Conservation (phyloP, 768 basidiomycete species). For the Polyporus arcularius region DNA sequence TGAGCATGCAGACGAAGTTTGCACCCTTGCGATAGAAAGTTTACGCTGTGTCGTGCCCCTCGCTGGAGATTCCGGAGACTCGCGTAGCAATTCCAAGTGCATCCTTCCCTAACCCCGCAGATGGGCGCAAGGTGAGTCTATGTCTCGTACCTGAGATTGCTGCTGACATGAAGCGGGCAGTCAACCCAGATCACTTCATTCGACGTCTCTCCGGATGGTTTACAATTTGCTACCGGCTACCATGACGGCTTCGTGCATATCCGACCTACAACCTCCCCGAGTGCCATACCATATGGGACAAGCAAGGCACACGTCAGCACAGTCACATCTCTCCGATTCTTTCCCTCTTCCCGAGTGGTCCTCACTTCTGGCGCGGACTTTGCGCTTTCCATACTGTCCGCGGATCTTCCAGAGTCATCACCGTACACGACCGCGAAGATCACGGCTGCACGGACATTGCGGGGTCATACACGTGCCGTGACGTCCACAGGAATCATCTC, state of each 20-base stretch:
- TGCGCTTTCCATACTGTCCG: conserved; percentile 63
- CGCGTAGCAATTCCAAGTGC: conserved; percentile 51
- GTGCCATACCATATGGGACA: conserved; percentile 26
- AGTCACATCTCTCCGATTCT: conserved; percentile 59
- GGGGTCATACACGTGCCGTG: conserved; percentile 64
- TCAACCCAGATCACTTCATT: conserved; percentile 64
- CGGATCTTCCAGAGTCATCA: conserved; percentile 40
- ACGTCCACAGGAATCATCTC: conserved; percentile 66
- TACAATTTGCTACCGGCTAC: conserved; percentile 61
- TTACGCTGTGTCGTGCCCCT: conserved; percentile 49
- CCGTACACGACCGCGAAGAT: conserved; percentile 32
- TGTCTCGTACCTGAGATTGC: neutral
- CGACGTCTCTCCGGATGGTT: conserved; percentile 58
- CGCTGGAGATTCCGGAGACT: conserved; percentile 50
- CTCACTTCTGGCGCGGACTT: conserved; percentile 73
- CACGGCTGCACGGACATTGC: conserved; percentile 59
- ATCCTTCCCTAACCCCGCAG: conserved; percentile 49
- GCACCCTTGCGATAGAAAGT: conserved; percentile 25
- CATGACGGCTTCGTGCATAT: conserved; percentile 59
- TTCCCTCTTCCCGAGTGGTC: conserved; percentile 72
- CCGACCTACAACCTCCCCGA: conserved; percentile 37
- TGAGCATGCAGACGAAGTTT: conserved; percentile 3
- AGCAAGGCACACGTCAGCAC: conserved; percentile 53
- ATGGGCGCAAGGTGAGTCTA: conserved; percentile 33
- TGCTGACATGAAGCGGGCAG: conserved; percentile 17